Base-by-base conservation (phyloP, 106 monocot species). In the Dendrobium officinale region DNA sequence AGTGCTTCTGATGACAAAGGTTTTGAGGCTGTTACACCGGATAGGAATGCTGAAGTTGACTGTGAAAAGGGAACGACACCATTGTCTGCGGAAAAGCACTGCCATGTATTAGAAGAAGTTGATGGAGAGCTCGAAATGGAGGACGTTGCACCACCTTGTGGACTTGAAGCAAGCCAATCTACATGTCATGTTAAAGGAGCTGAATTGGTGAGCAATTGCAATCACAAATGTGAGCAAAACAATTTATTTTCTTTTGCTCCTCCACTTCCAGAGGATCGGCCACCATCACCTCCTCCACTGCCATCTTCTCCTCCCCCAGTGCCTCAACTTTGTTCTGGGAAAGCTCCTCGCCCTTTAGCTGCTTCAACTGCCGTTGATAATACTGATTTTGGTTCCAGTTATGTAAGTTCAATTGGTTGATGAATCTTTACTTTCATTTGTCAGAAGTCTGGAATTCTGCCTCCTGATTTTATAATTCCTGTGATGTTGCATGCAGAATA, bases 121-220 rank as follows among this genome's bases (percentile, higher is more conserved):
- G 99, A 99, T 84, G 99, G 93, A 67, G 99, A 99, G 58, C 93
- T 95, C 73, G 99, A 99, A 80, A 99, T 99, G 99, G 99, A 99
- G 85, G 95, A 99, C 85, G 91, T 93, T 31, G 85, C 99, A 18
- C 99, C 99, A 4, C 86, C 84, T 72, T 86, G 74, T 82, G 90
- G 83, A 58, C 79, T 42, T 49, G 87, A 85, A 87, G 37, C 18
- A 4, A 77, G 58, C 70, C 74, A 11, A 49, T 86, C 88, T 2
- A 13, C 75, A 20, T 77, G 51, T 78, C 84, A 81, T 79, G 40
- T 67, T 77, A 55, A 58, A 79, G 70, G 58, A 81, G 54, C 15
- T 78, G 77, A 45, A 75, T 22, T 49, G 29, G 42, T 31, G 17
- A 66, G 75, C 24, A 42, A 55, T 77, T 78, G 48, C 26, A 42